A percentile compares a stretch with the other conserved stretches of the same genome.
Evolutionary conservation across 2,329 filamentous ascomycete genomes (phyloP).

Genomic region (Fusarium palustre): DNA sequence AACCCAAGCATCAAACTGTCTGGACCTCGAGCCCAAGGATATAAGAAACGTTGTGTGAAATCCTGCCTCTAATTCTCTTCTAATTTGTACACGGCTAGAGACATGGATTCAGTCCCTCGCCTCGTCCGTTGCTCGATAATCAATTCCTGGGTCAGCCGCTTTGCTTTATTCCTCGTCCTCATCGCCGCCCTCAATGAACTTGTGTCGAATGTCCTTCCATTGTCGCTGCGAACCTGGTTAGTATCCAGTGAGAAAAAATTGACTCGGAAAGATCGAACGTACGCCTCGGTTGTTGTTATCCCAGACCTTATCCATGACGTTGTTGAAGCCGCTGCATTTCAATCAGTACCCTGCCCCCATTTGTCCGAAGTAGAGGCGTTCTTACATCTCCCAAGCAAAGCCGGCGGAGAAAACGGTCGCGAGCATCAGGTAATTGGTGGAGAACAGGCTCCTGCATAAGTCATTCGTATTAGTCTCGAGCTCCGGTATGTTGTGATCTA

Average conservation of each 20-base stretch:
- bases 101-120: constrained; percentile 43
- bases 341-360: constrained; percentile 49
- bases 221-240: constrained; percentile 74
- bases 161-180: constrained; percentile 50
- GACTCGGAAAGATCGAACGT: constrained; percentile 58
- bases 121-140: constrained; percentile 37
- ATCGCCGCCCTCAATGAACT: constrained; percentile 80
- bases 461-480: constrained; percentile 43
- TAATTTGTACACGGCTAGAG: constrained; percentile 52
- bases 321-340: constrained; percentile 80
- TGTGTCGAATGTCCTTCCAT: constrained; percentile 99
- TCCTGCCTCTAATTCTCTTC: constrained; percentile 48
- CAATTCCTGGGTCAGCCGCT: constrained; percentile 17
- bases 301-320: constrained; percentile 86
- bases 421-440: constrained; percentile 89
- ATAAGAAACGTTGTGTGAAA: constrained; percentile 37
- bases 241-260: constrained; percentile 26
- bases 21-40: constrained; percentile 1
- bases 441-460: constrained; percentile 78
- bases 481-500: constrained; percentile 19
- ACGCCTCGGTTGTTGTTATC: constrained; percentile 91
- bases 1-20: neutral
- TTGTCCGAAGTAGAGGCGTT: constrained; percentile 42
- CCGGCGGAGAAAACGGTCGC: constrained; percentile 86
- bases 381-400: constrained; percentile 95